Conservation (phyloP, 331 rosid species). For the Saraca asoca region DNA sequence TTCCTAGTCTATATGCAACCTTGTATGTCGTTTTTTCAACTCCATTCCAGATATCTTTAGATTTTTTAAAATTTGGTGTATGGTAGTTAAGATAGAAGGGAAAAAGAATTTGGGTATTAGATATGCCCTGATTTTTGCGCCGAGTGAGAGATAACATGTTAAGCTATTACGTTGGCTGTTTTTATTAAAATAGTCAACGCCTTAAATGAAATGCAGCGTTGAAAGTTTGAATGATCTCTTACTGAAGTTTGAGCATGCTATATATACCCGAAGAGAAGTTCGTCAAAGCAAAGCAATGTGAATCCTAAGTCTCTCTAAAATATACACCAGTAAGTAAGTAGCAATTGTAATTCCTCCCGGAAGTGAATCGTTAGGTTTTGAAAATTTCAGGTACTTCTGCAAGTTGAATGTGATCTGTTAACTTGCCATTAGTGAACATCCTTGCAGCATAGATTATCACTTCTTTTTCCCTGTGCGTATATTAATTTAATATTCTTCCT, state of each 20-base stretch:
- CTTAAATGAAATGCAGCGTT: no score
- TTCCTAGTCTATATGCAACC: not conserved
- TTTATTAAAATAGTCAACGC: slow-evolving; percentile 11
- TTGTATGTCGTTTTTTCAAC: not conserved
- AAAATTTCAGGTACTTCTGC: slow-evolving; percentile 7
- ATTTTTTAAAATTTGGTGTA: not conserved
- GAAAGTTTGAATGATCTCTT: no score
- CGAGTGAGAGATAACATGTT: not conserved
- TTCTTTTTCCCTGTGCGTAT: not conserved
- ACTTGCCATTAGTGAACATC: slow-evolving; percentile 1
- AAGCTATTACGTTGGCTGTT: not conserved
- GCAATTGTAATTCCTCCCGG: not conserved
- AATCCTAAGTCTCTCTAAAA: not conserved
- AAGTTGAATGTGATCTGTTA: slow-evolving; percentile 17
- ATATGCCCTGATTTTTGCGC: not conserved
- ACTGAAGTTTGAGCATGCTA: slow-evolving; percentile 9
- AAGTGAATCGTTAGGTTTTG: not conserved
- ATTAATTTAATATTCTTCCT: no score
- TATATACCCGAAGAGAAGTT: not conserved
- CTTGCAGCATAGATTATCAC: not conserved
- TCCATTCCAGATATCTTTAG: no score
- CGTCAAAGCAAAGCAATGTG: not conserved
- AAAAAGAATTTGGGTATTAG: not conserved
- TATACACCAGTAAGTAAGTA: not conserved
- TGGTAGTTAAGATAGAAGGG: not conserved